Evolutionary conservation across 2,329 filamentous ascomycete species (phyloP).

Genomic region (Colletotrichum brevisporum): DNA sequence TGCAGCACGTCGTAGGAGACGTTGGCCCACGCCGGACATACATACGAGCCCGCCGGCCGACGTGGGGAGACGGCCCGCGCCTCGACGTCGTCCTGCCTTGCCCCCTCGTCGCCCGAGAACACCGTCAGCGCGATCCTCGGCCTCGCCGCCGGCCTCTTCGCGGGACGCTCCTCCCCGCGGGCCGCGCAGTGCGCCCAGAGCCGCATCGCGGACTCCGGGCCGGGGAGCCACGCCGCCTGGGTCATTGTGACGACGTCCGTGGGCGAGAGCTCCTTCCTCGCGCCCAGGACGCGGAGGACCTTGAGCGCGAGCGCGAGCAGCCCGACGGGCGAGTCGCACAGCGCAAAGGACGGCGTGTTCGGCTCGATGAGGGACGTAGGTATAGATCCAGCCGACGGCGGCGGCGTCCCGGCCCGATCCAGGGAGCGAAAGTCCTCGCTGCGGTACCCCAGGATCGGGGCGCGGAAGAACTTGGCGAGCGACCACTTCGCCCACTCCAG

Average conservation of each 20-base stretch:
- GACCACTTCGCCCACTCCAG: conserved; percentile 69
- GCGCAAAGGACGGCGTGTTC: conserved; percentile 70
- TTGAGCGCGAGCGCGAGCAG: conserved; percentile 69
- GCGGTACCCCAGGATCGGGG: conserved; percentile 69
- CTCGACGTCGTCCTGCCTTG: conserved; percentile 33
- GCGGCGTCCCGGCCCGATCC: conserved; percentile 44
- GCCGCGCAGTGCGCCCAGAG: conserved; percentile 65
- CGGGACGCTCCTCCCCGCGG: conserved; percentile 49
- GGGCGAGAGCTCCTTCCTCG: conserved; percentile 58
- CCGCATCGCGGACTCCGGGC: conserved; percentile 72
- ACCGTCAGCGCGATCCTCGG: conserved; percentile 63
- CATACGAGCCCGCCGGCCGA: conserved; percentile 51
- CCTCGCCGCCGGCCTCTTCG: conserved; percentile 46
- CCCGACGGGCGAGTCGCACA: conserved; percentile 74
- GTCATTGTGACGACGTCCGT: conserved; percentile 72
- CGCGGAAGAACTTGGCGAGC: conserved; percentile 63
- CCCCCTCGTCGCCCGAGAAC: conserved; percentile 55
- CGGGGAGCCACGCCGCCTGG: conserved; percentile 76
- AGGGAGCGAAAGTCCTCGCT: conserved; percentile 64
- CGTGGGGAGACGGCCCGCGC: conserved; percentile 43
- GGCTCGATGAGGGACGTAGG: conserved; percentile 57
- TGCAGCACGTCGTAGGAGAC: conserved; percentile 59
- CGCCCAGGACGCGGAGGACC: conserved; percentile 58
- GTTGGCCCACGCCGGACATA: conserved; percentile 65
- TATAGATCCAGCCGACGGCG: conserved; percentile 48